Conservation (phyloP, 1,284 basidiomycete genomes). For the Dichomitus squalens region DNA sequence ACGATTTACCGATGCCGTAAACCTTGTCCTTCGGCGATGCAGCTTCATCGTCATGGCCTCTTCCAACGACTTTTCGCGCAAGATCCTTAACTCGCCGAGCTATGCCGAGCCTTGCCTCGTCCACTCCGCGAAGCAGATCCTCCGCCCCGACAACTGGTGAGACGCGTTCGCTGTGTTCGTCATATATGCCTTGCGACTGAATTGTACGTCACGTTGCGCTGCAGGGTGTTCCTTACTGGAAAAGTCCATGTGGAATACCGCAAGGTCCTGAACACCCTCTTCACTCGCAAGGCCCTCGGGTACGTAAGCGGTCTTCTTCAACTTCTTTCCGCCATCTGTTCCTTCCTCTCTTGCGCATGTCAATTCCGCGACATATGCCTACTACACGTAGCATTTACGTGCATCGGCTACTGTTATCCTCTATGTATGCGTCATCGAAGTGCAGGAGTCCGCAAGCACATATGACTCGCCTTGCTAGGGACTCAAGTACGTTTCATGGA, state of each 20-base stretch:
- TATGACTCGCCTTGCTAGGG: too few relatives aligned
- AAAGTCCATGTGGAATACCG: constrained; percentile 96
- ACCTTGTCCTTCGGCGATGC: background rate
- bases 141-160: constrained; percentile 91
- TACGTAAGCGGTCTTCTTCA: constrained; percentile 40
- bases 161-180: constrained; percentile 19
- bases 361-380: background rate
- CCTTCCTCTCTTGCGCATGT: background rate
- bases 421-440: too few relatives aligned
- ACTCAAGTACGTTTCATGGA: too few relatives aligned
- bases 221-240: constrained; percentile 94
- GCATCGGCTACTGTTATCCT: too few relatives aligned
- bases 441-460: too few relatives aligned
- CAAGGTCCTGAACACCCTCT: constrained; percentile 87
- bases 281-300: constrained; percentile 93
- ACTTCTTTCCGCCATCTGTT: background rate
- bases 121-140: constrained; percentile 88
- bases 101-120: constrained; percentile 95
- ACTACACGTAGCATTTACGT: background rate
- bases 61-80: constrained; percentile 87
- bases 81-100: constrained; percentile 90
- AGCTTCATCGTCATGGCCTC: constrained; percentile 98
- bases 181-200: constrained; percentile 1
- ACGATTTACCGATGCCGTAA: background rate
- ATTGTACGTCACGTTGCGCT: constrained; percentile 6